A percentile compares a stretch with the other conserved stretches of the same genome.
phyloP scores from a whole-genome alignment of 2,329 filamentous ascomycete genomes.

The Alternaria tenuissima region DNA sequence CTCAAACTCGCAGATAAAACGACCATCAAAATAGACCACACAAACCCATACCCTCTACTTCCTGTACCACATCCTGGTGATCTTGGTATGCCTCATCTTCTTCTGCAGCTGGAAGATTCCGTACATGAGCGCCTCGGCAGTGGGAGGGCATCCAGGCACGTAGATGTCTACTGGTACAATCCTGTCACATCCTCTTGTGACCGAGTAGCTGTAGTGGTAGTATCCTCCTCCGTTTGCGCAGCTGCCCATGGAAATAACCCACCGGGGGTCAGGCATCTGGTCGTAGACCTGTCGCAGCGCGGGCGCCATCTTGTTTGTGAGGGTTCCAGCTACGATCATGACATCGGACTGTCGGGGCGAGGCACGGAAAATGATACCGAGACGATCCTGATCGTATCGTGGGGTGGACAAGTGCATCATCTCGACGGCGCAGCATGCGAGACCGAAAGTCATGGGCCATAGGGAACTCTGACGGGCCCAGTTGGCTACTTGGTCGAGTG shows the following conservation, averaged over 20 bases:
- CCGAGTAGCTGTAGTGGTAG: constrained; percentile 86
- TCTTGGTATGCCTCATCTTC: constrained; percentile 72
- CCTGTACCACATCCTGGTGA: constrained; percentile 67
- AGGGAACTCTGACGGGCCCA: constrained; percentile 89
- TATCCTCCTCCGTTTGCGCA: constrained; percentile 87
- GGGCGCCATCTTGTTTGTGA: constrained; percentile 96
- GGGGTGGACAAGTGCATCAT: constrained; percentile 95
- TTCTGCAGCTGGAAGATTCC: constrained; percentile 79
- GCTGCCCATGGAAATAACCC: constrained; percentile 86
- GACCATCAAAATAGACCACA: constrained; percentile 23
- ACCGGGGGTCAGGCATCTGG: constrained; percentile 92
- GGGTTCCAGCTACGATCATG: constrained; percentile 92
- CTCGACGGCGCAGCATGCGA: constrained; percentile 89
- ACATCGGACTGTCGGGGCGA: constrained; percentile 90
- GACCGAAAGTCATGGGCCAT: constrained; percentile 90
- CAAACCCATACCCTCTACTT: constrained; percentile 49
- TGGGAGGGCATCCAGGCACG: constrained; percentile 75
- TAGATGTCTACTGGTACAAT: constrained; percentile 87
- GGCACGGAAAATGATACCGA: constrained; percentile 91
- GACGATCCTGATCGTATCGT: constrained; percentile 89
- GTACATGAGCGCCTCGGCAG: constrained; percentile 63
- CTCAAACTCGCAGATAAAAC: constrained; percentile 31
- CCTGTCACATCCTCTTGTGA: constrained; percentile 78
- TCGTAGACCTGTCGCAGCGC: constrained; percentile 91
- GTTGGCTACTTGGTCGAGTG: constrained; percentile 82